Evolutionary conservation across 805 yeast genomes (phyloP), one percentile per base, ranked within the genome.

Genomic region (Starmerella potacharoeniae): DNA sequence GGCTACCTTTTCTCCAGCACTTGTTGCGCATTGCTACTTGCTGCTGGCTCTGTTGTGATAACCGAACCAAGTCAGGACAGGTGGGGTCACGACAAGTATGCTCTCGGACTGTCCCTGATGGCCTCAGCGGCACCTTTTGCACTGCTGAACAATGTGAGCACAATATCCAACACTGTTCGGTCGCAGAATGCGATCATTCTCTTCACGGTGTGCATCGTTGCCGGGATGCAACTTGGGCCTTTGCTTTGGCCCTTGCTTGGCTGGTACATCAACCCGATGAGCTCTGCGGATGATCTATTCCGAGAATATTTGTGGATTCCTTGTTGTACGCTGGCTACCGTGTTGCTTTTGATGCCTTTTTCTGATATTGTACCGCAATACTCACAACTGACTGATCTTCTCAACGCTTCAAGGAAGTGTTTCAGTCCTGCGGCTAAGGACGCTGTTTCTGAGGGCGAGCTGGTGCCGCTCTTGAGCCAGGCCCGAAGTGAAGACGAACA

Each of bases 71-170:
- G 51, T 4, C 49, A 42, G 16, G 60, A 58, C n/a, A 56, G 41
- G 28, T 54, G 61, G 51, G 46, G 53, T n/a, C 43, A 42, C 14
- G 66, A 63, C 37, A 49, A 58, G 28, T 53, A 44, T 35, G 46
- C 39, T 3, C 42, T 53, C 49, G 66, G 66, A 1, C 54, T 55
- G 17, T 53, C 60, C 4, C 37, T 63, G n/a, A 10, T 59, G 2
- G 57, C 63, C 1, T 28, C 48, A 10, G 55, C 62, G 1, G 58
- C 58, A 1, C 64, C 64, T 5, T 61, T 63, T 40, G 60, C 61
- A 8, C 22, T 55, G 2, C 30, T 51, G 29, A 56, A 56, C 51
- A 39, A 54, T 31, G 7, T 57, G 8, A 53, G 35, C 40, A 14
- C 45, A 4, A 43, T 54, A n/a, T 13, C 54, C 7, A n/a, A 13